Evolutionary conservation across 2,329 filamentous ascomycete species (phyloP).

Genomic region (Phyllosticta citribraziliensis): DNA sequence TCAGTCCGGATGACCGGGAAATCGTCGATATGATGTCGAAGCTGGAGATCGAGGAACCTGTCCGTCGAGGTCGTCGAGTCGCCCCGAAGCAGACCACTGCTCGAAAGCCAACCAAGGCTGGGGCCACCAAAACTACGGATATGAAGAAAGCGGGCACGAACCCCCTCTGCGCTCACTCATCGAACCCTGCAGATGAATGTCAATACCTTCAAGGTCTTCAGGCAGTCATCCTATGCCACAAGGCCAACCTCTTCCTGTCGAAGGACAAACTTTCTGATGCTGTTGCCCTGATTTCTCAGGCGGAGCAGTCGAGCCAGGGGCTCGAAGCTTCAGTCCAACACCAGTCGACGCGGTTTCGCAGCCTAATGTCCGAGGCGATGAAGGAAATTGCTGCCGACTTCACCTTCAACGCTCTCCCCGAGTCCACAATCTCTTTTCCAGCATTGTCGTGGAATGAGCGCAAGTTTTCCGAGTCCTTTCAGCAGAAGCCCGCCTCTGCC

Average conservation of each 20-base stretch:
- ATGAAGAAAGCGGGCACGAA: constrained; percentile 11
- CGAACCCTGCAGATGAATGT: constrained; percentile 23
- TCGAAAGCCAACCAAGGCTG: constrained; percentile 10
- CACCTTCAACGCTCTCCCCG: constrained; percentile 80
- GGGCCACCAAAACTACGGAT: constrained; percentile 6
- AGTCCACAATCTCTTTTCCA: constrained; percentile 84
- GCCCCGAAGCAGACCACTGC: neutral
- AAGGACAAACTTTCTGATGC: constrained; percentile 24
- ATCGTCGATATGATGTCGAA: constrained; percentile 35
- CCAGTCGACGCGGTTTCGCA: constrained; percentile 53
- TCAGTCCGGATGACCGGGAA: constrained; percentile 20
- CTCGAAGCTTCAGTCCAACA: constrained; percentile 40
- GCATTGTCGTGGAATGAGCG: constrained; percentile 40
- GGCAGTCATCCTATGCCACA: constrained; percentile 41
- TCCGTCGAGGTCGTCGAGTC: neutral
- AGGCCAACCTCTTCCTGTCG: constrained; percentile 34
- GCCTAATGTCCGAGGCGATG: constrained; percentile 58
- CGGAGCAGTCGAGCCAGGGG: constrained; percentile 20
- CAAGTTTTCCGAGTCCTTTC: constrained; percentile 17
- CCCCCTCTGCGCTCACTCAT: neutral
- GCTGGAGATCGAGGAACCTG: constrained; percentile 25
- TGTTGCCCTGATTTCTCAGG: constrained; percentile 18
- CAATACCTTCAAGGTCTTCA: constrained; percentile 33
- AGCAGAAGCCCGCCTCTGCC: constrained; percentile 2
- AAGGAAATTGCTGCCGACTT: constrained; percentile 68